Evolutionary conservation across 768 basidiomycete genomes (phyloP).

Genomic region (Melanogaster broomeanus): DNA sequence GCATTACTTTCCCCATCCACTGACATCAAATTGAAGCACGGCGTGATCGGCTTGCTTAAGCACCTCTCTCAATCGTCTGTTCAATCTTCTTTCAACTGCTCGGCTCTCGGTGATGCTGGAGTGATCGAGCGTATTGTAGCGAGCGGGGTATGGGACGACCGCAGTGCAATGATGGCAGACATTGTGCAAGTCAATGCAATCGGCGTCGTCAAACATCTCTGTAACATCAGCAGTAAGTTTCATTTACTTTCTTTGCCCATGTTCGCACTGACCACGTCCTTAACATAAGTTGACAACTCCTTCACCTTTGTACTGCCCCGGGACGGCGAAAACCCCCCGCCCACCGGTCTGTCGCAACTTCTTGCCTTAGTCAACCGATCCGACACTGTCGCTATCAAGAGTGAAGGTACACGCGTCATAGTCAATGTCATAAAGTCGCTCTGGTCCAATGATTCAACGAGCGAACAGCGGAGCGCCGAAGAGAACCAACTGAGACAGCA

Average conservation of each 20-base stretch:
- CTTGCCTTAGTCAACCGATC: slow-evolving; percentile 76
- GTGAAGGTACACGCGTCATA: slow-evolving; percentile 87
- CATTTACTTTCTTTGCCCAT: not conserved
- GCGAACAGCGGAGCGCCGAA: slow-evolving; percentile 31
- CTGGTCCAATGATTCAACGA: slow-evolving; percentile 54
- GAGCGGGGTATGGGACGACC: slow-evolving; percentile 70
- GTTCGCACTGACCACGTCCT: slow-evolving; percentile 31
- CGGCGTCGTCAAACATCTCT: slow-evolving; percentile 87
- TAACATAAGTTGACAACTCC: slow-evolving; percentile 44
- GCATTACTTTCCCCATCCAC: slow-evolving; percentile 53
- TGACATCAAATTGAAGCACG: slow-evolving; percentile 88
- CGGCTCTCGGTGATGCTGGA: slow-evolving; percentile 57
- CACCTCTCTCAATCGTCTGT: slow-evolving; percentile 75
- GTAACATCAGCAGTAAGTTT: slow-evolving; percentile 67
- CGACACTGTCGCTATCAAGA: slow-evolving; percentile 79
- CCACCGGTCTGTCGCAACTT: slow-evolving; percentile 65
- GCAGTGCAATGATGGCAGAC: slow-evolving; percentile 77
- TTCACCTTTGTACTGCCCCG: slow-evolving; percentile 52
- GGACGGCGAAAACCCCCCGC: slow-evolving; percentile 25
- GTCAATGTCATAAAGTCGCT: slow-evolving; percentile 84
- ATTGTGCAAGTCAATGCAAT: slow-evolving; percentile 87
- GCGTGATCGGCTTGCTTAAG: slow-evolving; percentile 82
- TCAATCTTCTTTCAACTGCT: slow-evolving; percentile 59
- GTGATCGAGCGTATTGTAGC: slow-evolving; percentile 61
- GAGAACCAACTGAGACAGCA: slow-evolving; percentile 43